Evolutionary conservation across 1,139 yeast genomes (phyloP).

Genomic region (Candida sanyaensis): DNA sequence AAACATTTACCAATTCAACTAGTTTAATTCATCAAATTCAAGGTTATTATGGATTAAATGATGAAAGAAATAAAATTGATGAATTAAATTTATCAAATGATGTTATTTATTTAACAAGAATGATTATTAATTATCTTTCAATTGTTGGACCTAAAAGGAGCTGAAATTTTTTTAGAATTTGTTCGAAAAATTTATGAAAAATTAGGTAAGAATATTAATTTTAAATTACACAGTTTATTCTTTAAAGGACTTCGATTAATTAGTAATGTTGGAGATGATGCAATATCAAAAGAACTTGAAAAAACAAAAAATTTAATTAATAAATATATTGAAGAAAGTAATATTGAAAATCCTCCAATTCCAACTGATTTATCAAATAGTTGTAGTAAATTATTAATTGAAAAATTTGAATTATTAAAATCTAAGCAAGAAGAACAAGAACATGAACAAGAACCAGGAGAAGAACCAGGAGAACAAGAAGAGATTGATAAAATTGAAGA

Average conservation of each 20-base stretch:
- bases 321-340: not conserved
- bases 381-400: not conserved
- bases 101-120: constrained; percentile 3
- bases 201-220: constrained; percentile 1
- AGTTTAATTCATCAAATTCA: constrained; percentile 6
- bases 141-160: constrained; percentile 4
- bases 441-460: too few species aligned
- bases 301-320: not conserved
- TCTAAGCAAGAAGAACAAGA: too few species aligned
- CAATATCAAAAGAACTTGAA: not conserved
- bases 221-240: not conserved
- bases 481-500: not conserved
- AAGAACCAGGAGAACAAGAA: too few species aligned
- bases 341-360: not conserved
- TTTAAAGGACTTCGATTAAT: not conserved
- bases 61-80: not conserved
- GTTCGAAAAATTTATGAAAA: not conserved
- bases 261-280: not conserved
- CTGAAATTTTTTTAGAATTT: not conserved
- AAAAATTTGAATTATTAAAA: not conserved
- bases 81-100: constrained; percentile 4
- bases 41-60: constrained; percentile 6
- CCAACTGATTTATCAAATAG: not conserved
- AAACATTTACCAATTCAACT: constrained; percentile 3
- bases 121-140: constrained; percentile 5